These are phyloP conservation scores for Sporothrix schenckii DNA, from an alignment of 2,329 filamentous ascomycete species.

Conservation along the genomic window DNA sequence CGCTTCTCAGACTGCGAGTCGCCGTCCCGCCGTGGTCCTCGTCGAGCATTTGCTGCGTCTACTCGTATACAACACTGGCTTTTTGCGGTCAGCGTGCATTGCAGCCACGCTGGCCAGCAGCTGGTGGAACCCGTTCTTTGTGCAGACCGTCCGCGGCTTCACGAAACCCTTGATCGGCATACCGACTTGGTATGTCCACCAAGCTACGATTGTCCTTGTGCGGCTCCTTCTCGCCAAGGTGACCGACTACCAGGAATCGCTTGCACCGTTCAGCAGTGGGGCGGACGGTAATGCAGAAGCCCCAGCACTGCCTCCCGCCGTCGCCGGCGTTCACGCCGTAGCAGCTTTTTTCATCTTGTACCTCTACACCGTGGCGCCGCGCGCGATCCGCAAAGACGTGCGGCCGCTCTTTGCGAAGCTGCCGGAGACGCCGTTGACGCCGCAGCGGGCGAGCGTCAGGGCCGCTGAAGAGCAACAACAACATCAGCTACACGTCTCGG, in stretches of 20 bases:
- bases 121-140: slow-evolving; percentile 72
- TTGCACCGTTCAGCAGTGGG: neutral
- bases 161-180: slow-evolving; percentile 63
- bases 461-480: slow-evolving; percentile 10
- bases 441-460: slow-evolving; percentile 12
- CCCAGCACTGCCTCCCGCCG: slow-evolving; percentile 53
- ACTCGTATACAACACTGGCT: slow-evolving; percentile 45
- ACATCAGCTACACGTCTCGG: slow-evolving; percentile 34
- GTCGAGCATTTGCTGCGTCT: slow-evolving; percentile 45
- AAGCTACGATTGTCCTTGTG: slow-evolving; percentile 60
- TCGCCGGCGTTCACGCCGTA: slow-evolving; percentile 57
- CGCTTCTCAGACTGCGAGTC: too few species aligned
- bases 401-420: slow-evolving; percentile 55
- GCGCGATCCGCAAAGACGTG: slow-evolving; percentile 59
- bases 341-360: slow-evolving; percentile 57
- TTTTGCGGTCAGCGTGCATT: slow-evolving; percentile 31
- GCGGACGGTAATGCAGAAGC: slow-evolving; percentile 41
- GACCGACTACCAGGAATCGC: slow-evolving; percentile 64
- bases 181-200: slow-evolving; percentile 67
- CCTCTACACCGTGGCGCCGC: slow-evolving; percentile 52
- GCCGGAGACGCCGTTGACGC: slow-evolving; percentile 36
- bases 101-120: slow-evolving; percentile 45
- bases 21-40: slow-evolving; percentile 35
- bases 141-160: slow-evolving; percentile 62
- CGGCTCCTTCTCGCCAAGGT: slow-evolving; percentile 56